Conservation (phyloP, 2,329 filamentous ascomycete genomes). For the Penicillium sp. region DNA sequence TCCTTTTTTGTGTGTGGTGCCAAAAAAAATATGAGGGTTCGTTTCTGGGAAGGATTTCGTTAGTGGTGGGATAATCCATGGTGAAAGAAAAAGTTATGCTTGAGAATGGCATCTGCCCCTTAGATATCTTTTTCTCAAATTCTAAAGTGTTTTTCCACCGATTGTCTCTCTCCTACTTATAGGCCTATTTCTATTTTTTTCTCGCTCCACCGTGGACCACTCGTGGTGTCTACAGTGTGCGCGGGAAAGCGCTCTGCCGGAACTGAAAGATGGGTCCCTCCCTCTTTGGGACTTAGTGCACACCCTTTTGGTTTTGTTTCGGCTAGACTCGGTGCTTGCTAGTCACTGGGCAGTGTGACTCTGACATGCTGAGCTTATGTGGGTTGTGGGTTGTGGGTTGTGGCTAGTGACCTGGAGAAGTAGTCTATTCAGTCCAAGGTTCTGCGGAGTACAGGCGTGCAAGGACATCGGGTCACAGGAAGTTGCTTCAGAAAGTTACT, state of each 20-base stretch:
- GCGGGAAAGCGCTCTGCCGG: conserved; percentile 13
- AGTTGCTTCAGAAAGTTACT: background rate
- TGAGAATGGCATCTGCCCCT: conserved; percentile 1
- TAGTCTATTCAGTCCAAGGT: no score
- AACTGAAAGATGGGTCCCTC: background rate
- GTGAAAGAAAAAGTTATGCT: background rate
- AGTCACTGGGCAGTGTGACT: background rate
- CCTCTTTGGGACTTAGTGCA: conserved; percentile 3
- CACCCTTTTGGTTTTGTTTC: background rate
- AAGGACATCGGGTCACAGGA: no score
- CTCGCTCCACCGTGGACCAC: conserved; percentile 7
- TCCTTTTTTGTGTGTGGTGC: conserved; percentile 9
- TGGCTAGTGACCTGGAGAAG: no score
- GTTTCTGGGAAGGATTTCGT: conserved; percentile 1
- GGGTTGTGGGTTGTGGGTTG: background rate
- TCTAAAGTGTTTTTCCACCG: background rate
- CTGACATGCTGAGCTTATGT: background rate
- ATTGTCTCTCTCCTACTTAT: background rate
- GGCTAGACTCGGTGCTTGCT: background rate
- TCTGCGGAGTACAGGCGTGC: background rate
- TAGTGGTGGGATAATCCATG: background rate
- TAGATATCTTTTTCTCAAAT: background rate
- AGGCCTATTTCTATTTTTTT: background rate
- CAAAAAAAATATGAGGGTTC: conserved; percentile 8
- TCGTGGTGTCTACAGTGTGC: background rate